Conservation (phyloP, 441 rosid genomes). For the Omphalea diandra region DNA sequence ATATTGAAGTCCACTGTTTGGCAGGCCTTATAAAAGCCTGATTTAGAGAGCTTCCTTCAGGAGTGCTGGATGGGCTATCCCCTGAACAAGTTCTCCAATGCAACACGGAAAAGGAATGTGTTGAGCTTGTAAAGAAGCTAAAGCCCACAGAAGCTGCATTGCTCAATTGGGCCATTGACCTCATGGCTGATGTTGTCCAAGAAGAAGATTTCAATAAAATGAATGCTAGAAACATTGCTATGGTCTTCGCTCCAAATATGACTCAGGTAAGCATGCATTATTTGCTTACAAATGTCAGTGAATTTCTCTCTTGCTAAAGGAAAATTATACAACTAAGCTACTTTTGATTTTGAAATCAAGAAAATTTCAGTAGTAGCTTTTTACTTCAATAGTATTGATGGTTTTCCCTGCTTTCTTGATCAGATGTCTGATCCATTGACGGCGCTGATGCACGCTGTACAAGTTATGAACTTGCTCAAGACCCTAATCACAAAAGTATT, state of each 20-base stretch:
- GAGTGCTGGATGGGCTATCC: slow-evolving; percentile 76
- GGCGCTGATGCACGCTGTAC: slow-evolving; percentile 84
- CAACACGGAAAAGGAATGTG: slow-evolving; percentile 73
- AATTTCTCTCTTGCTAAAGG: not conserved
- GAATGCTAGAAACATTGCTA: slow-evolving; percentile 85
- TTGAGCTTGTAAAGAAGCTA: slow-evolving; percentile 63
- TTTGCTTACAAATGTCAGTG: not conserved
- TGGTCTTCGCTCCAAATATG: slow-evolving; percentile 96
- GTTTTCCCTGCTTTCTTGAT: slow-evolving; percentile 2
- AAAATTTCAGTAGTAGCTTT: not conserved
- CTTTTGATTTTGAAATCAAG: slow-evolving; percentile 1
- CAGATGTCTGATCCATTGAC: slow-evolving; percentile 90
- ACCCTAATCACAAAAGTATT: slow-evolving; percentile 52
- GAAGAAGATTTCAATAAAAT: slow-evolving; percentile 76
- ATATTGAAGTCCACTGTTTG: slow-evolving; percentile 76
- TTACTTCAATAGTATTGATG: not conserved
- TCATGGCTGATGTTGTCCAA: slow-evolving; percentile 88
- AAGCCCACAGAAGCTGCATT: slow-evolving; percentile 73
- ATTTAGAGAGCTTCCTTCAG: slow-evolving; percentile 82
- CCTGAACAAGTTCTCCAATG: slow-evolving; percentile 85
- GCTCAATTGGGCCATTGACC: slow-evolving; percentile 82
- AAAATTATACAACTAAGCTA: not conserved
- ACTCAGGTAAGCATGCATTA: slow-evolving; percentile 52
- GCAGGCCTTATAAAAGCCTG: slow-evolving; percentile 93
- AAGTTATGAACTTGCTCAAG: slow-evolving; percentile 85